Evolutionary conservation across 176 grass and related monocot species (phyloP).

Genomic region (Oryza australiensis): DNA sequence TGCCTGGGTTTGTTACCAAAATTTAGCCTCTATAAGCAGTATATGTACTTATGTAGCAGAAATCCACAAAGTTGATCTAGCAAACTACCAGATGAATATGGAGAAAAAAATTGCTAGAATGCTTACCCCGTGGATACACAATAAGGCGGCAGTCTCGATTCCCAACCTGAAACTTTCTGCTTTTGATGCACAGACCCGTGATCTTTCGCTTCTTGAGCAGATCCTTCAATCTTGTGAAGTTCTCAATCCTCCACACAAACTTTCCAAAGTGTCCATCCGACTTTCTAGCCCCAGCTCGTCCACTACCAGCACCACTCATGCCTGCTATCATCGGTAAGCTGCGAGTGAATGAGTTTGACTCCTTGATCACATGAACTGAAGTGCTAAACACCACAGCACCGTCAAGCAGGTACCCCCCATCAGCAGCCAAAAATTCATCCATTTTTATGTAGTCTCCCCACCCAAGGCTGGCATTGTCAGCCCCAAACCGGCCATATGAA

Average conservation of each 20-base stretch:
- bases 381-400: constrained; percentile 74
- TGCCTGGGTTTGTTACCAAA: not conserved
- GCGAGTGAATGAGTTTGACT: constrained; percentile 75
- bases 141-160: constrained; percentile 94
- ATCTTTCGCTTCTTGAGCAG: constrained; percentile 95
- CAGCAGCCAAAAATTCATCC: constrained; percentile 73
- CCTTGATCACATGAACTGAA: constrained; percentile 92
- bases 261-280: constrained; percentile 89
- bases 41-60: not conserved
- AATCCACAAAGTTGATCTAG: constrained; percentile 15
- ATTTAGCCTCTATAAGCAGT: constrained; percentile 32
- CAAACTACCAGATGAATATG: constrained; percentile 33
- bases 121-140: constrained; percentile 96
- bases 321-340: constrained; percentile 53
- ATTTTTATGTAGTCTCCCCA: constrained; percentile 94
- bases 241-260: constrained; percentile 91
- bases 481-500: constrained; percentile 81
- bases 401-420: constrained; percentile 65
- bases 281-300: constrained; percentile 56
- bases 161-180: constrained; percentile 89
- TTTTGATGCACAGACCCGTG: constrained; percentile 88
- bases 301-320: constrained; percentile 40
- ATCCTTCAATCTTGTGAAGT: constrained; percentile 92
- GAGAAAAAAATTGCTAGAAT: not conserved
- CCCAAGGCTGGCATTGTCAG: constrained; percentile 79